Evolutionary conservation across 176 grass and related monocot species (phyloP).

Genomic region (Poa pratensis): DNA sequence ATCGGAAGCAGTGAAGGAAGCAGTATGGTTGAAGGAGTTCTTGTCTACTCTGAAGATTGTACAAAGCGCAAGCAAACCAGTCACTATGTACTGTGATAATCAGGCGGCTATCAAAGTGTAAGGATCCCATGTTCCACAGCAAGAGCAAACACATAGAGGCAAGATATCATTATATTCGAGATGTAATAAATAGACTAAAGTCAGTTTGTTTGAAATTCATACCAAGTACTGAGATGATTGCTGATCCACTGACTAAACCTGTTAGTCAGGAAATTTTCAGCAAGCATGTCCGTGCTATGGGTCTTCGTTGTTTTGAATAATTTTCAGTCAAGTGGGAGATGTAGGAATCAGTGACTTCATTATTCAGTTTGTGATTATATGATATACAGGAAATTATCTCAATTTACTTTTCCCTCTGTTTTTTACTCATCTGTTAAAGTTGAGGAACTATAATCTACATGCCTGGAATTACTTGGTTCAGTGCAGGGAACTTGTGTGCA

Average conservation of each 20-base stretch:
- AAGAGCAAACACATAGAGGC: neutral
- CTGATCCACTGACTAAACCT: neutral
- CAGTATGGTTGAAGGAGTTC: neutral
- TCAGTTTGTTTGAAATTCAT: neutral
- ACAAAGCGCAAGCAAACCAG: neutral
- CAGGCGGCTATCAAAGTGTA: neutral
- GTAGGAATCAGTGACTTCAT: no score
- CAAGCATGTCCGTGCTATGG: neutral
- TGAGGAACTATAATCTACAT: no score
- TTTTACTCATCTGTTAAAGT: no score
- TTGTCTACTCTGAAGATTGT: constrained; percentile 1
- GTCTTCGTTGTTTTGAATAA: neutral
- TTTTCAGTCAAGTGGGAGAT: no score
- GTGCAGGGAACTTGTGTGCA: no score
- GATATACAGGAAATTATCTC: no score
- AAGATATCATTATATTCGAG: neutral
- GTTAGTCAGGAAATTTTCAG: neutral
- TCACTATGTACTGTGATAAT: neutral
- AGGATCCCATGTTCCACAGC: neutral
- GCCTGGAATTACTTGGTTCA: no score
- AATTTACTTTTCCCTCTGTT: no score
- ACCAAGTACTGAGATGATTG: neutral
- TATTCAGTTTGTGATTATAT: no score
- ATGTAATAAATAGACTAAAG: neutral
- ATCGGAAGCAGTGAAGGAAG: neutral